Evolutionary conservation across 1,284 basidiomycete species (phyloP).

Genomic region (Vanrija humicola): DNA sequence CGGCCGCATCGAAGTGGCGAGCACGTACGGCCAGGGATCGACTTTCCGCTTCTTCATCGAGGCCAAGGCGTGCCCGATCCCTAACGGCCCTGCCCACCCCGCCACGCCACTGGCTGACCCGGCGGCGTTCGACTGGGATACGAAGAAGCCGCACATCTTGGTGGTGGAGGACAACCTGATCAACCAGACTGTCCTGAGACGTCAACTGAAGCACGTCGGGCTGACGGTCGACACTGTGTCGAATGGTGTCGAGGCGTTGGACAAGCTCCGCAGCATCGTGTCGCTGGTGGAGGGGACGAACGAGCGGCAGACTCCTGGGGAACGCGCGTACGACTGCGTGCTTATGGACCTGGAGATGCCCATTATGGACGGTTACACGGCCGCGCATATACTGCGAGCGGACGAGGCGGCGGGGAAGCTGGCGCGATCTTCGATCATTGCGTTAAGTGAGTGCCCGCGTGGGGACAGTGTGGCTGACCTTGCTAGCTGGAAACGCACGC

Average conservation of each 20-base stretch:
- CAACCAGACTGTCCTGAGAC: conserved; percentile 32
- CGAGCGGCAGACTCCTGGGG: conserved; percentile 6
- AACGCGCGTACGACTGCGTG: conserved; percentile 34
- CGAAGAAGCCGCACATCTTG: conserved; percentile 22
- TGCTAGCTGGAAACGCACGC: conserved; percentile 11
- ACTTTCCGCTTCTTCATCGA: conserved; percentile 49
- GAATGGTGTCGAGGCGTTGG: conserved; percentile 50
- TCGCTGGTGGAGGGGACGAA: conserved; percentile 7
- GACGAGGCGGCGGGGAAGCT: conserved; percentile 11
- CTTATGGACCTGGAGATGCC: conserved; percentile 50
- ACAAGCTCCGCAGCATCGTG: conserved; percentile 38
- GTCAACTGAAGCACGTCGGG: conserved; percentile 16
- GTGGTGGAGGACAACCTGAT: conserved; percentile 42
- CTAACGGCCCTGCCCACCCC: neutral
- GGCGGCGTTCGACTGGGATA: neutral
- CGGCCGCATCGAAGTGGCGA: conserved; percentile 27
- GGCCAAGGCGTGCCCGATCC: conserved; percentile 1
- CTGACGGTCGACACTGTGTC: conserved; percentile 2
- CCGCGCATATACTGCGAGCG: conserved; percentile 9
- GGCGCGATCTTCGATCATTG: conserved; percentile 3
- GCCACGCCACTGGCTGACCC: neutral
- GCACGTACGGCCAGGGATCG: conserved; percentile 23
- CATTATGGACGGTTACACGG: conserved; percentile 23
- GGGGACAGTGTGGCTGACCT: neutral
- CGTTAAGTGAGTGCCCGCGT: conserved; percentile 11